A percentile compares a stretch with the other conserved stretches of the same genome.
phyloP scores from a whole-genome alignment of 495 filamentous ascomycete genomes.

The Rhypophila decipiens region DNA sequence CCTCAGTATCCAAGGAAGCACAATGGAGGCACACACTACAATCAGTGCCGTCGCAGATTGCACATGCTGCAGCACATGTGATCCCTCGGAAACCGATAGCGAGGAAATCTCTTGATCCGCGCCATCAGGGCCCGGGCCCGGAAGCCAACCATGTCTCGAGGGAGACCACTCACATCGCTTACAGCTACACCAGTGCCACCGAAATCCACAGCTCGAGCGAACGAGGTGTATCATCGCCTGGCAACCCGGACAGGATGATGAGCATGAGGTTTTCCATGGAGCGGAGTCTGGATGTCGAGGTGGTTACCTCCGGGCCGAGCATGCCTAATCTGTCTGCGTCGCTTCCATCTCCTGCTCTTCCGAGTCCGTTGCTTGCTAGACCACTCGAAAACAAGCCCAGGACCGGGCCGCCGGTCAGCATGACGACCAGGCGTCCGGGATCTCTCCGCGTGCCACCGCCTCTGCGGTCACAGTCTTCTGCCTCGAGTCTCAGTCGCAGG shows the following conservation, averaged over 20 bases:
- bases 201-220: no score
- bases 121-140: constrained; percentile 9
- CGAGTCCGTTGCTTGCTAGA: constrained; percentile 19
- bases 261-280: constrained; percentile 15
- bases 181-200: constrained; percentile 5
- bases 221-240: no score
- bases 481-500: constrained; percentile 21
- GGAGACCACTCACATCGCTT: no score
- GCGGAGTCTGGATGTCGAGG: constrained; percentile 9
- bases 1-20: constrained; percentile 11
- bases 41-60: constrained; percentile 21
- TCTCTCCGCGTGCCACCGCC: constrained; percentile 36
- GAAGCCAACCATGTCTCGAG: constrained; percentile 1
- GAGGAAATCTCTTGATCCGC: constrained; percentile 27
- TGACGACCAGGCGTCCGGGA: constrained; percentile 25
- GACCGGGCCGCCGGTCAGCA: constrained; percentile 26
- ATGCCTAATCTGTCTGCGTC: constrained; percentile 11
- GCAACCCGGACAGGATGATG: constrained; percentile 9
- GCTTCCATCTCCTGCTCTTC: constrained; percentile 19
- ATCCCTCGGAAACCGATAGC: constrained; percentile 28
- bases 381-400: constrained; percentile 16
- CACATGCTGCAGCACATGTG: constrained; percentile 19
- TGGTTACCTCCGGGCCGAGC: constrained; percentile 4
- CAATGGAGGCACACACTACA: constrained; percentile 23
- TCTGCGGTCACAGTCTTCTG: constrained; percentile 31